phyloP scores from a whole-genome alignment of 208 protist species.

The Wallacemonas sp. region DNA sequence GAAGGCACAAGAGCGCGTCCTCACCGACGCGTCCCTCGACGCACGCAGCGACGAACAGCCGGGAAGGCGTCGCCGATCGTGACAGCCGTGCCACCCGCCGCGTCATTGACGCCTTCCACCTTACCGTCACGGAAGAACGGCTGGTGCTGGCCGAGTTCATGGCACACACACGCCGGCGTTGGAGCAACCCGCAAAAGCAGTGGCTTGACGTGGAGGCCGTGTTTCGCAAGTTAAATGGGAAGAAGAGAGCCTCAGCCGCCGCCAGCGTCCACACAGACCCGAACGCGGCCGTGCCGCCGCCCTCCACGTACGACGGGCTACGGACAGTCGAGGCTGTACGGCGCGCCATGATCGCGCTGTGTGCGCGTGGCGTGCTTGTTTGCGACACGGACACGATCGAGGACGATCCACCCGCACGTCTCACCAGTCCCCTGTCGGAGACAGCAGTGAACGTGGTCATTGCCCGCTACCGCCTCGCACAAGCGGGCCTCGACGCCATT shows the following conservation, averaged over 20 bases:
- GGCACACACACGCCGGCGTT: not conserved
- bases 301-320: not conserved
- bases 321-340: not conserved
- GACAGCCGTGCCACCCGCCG: not conserved
- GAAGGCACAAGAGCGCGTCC: not conserved
- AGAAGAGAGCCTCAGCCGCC: no score
- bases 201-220: not conserved
- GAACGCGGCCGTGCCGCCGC: no score
- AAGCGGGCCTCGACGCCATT: not conserved
- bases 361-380: not conserved
- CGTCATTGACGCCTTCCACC: not conserved
- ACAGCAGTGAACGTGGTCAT: no score
- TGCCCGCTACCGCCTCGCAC: not conserved
- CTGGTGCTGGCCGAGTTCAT: not conserved
- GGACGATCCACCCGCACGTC: no score
- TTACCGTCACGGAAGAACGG: not conserved
- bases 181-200: slow-evolving; percentile 3
- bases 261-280: no score
- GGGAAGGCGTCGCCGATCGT: no score
- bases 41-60: not conserved
- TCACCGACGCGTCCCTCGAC: not conserved
- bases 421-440: no score
- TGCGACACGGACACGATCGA: no score
- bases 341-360: not conserved
- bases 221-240: not conserved